A percentile compares a stretch with the other conserved stretches of the same genome.
phyloP scores from a whole-genome alignment of 345 rosid species.

The Pugionium cornutum region DNA sequence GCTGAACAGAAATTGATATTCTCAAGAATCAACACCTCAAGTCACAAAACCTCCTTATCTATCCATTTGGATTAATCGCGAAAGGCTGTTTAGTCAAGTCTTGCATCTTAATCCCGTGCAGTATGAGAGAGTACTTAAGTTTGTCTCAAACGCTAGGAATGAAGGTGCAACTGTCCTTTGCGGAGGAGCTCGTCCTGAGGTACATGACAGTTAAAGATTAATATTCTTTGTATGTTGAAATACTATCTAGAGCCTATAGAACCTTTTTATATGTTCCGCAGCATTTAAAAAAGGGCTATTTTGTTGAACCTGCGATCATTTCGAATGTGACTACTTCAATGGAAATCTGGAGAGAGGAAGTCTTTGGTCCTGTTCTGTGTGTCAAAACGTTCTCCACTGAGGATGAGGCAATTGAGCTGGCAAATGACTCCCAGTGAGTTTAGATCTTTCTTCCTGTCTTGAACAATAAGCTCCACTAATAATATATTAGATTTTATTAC shows the following conservation, averaged over 20 bases:
- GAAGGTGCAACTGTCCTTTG: constrained; percentile 89
- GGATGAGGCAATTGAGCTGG: constrained; percentile 93
- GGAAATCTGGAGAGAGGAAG: constrained; percentile 99
- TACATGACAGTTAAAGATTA: constrained; percentile 34
- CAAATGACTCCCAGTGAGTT: constrained; percentile 90
- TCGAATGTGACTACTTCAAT: constrained; percentile 77
- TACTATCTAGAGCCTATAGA: constrained; percentile 9
- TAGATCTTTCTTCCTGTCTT: constrained; percentile 16
- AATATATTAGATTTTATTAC: constrained; percentile 11
- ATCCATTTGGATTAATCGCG: constrained; percentile 1
- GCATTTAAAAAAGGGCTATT: constrained; percentile 86
- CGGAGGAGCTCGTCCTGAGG: constrained; percentile 88
- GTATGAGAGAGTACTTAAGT: constrained; percentile 75
- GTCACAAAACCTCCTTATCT: background rate
- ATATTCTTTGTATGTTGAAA: constrained; percentile 10
- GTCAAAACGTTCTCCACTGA: constrained; percentile 85
- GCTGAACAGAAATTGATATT: constrained; percentile 15
- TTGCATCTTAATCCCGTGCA: constrained; percentile 40
- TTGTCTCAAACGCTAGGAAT: constrained; percentile 75
- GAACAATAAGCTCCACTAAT: constrained; percentile 15
- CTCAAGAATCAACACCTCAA: constrained; percentile 15
- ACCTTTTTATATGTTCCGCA: constrained; percentile 39
- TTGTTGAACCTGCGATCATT: constrained; percentile 77
- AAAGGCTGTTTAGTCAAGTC: background rate
- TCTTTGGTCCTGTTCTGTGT: constrained; percentile 94